Conservation (phyloP, 1,284 basidiomycete genomes). For the Rhodotorula sp. region DNA sequence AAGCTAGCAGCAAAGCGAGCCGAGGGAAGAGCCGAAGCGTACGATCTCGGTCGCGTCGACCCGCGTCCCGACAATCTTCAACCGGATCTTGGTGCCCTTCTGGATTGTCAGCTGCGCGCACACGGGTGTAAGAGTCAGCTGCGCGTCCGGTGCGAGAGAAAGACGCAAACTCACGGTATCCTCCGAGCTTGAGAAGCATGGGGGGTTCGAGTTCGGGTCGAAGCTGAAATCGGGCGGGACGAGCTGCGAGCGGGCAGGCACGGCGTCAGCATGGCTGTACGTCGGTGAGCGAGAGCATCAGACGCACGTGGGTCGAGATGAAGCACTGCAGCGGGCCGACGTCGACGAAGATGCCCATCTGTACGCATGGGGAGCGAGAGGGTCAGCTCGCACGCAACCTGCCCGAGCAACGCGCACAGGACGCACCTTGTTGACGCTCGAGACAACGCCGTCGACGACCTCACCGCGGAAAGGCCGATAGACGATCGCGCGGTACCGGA, state of each 20-base stretch:
- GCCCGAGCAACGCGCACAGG: not conserved
- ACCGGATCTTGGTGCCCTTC: slow-evolving; percentile 85
- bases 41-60: slow-evolving; percentile 98
- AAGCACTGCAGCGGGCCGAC: slow-evolving; percentile 91
- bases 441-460: slow-evolving; percentile 94
- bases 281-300: no score
- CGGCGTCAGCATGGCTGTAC: not conserved
- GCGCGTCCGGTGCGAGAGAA: not conserved
- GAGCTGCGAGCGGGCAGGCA: slow-evolving; percentile 59
- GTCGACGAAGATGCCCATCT: slow-evolving; percentile 99
- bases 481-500: slow-evolving; percentile 67
- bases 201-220: slow-evolving; percentile 89
- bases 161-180: slow-evolving; percentile 64
- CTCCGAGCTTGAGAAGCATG: slow-evolving; percentile 68
- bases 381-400: not conserved
- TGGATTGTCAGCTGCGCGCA: slow-evolving; percentile 71
- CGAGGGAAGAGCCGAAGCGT: slow-evolving; percentile 47
- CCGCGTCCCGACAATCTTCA: slow-evolving; percentile 95
- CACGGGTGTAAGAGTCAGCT: not conserved
- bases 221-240: slow-evolving; percentile 91
- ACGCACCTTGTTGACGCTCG: slow-evolving; percentile 90
- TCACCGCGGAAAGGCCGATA: slow-evolving; percentile 99
- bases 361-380: slow-evolving; percentile 10
- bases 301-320: slow-evolving; percentile 85
- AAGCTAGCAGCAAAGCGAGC: not conserved